Evolutionary conservation across 225 moss, liverwort and hornwort genomes (phyloP).

Genomic region (Sphagnum contortum): DNA sequence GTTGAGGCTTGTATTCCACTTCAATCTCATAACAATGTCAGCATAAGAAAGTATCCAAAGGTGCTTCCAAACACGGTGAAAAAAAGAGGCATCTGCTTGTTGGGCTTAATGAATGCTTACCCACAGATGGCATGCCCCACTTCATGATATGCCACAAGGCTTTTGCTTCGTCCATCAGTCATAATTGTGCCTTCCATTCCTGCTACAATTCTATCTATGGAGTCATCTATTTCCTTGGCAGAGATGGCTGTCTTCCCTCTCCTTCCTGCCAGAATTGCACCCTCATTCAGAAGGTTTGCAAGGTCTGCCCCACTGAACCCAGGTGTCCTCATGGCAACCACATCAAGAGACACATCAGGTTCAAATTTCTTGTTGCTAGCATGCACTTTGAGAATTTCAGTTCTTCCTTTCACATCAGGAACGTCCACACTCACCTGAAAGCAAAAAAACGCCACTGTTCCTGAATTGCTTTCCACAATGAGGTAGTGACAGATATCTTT

Average conservation of each 20-base stretch:
- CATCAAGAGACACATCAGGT: slow-evolving; percentile 35
- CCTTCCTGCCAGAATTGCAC: slow-evolving; percentile 43
- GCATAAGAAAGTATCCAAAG: too few species aligned
- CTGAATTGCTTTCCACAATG: too few species aligned
- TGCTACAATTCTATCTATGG: slow-evolving; percentile 33
- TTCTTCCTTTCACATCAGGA: slow-evolving; percentile 41
- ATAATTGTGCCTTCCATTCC: slow-evolving; percentile 46
- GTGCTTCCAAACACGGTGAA: too few species aligned
- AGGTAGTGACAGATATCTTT: too few species aligned
- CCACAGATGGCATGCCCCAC: slow-evolving; percentile 52
- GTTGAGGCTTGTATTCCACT: too few species aligned
- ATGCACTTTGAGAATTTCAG: slow-evolving; percentile 46
- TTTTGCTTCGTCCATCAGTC: slow-evolving; percentile 48
- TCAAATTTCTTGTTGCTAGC: slow-evolving; percentile 39
- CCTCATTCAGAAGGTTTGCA: slow-evolving; percentile 42
- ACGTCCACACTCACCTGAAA: slow-evolving; percentile 44
- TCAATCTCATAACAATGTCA: too few species aligned
- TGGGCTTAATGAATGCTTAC: slow-evolving; percentile 6
- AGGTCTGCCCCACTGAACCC: slow-evolving; percentile 53
- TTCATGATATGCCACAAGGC: slow-evolving; percentile 53
- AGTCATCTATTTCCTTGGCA: slow-evolving; percentile 44
- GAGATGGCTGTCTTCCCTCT: slow-evolving; percentile 31
- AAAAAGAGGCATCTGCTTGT: too few species aligned
- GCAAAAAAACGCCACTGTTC: too few species aligned
- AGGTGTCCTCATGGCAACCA: slow-evolving; percentile 48